phyloP scores from a whole-genome alignment of 345 rosid species.

The Firmiana major region DNA sequence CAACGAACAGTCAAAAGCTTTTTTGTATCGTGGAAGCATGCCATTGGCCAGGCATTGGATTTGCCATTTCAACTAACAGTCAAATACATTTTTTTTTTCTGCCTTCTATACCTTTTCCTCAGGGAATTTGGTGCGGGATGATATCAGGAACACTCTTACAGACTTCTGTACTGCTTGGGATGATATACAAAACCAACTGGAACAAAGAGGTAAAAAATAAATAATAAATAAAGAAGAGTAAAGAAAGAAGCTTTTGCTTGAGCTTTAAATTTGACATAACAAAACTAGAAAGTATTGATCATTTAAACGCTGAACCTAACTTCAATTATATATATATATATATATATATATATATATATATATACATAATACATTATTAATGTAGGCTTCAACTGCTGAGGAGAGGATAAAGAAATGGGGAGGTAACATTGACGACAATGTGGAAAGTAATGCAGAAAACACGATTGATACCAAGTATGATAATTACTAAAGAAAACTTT shows the following conservation, averaged over 20 bases:
- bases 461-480: too few relatives aligned
- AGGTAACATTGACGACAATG: conserved; percentile 27
- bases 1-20: background rate
- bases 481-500: background rate
- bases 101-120: background rate
- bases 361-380: background rate
- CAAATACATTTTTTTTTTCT: background rate
- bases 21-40: too few relatives aligned
- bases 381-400: conserved; percentile 68
- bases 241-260: background rate
- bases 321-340: background rate
- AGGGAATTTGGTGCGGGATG: conserved; percentile 89
- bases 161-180: conserved; percentile 44
- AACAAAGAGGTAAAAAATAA: conserved; percentile 40
- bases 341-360: too few relatives aligned
- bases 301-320: background rate
- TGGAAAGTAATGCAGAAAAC: background rate
- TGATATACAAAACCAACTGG: conserved; percentile 73
- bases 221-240: too few relatives aligned
- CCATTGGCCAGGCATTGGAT: background rate
- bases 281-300: background rate
- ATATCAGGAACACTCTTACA: conserved; percentile 57
- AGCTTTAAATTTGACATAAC: background rate
- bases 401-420: conserved; percentile 77
- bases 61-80: background rate